Evolutionary conservation across 495 filamentous ascomycete genomes (phyloP).

Genomic region (Thermothielavioides terrestris): DNA sequence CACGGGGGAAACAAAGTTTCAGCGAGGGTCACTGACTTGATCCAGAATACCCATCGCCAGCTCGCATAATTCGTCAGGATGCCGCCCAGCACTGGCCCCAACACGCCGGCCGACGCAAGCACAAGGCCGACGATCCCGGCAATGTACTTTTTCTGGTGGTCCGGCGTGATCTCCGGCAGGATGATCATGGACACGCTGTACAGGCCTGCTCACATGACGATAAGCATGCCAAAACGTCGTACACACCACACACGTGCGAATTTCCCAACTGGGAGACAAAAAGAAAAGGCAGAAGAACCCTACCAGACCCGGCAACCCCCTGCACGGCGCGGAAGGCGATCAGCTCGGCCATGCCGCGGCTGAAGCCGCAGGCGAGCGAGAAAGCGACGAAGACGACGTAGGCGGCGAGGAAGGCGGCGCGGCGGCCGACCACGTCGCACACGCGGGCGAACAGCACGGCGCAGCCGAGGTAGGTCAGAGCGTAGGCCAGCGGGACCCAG

Average conservation of each 20-base stretch:
- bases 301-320: slow-evolving; percentile 39
- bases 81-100: slow-evolving; percentile 59
- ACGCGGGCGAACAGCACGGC: slow-evolving; percentile 42
- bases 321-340: slow-evolving; percentile 38
- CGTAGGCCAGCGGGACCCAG: slow-evolving; percentile 42
- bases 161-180: slow-evolving; percentile 42
- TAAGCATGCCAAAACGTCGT: neutral
- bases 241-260: too few relatives aligned
- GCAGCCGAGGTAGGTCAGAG: slow-evolving; percentile 36
- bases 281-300: slow-evolving; percentile 4
- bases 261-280: neutral
- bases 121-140: slow-evolving; percentile 24
- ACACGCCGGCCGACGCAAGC: slow-evolving; percentile 25
- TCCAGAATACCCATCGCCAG: slow-evolving; percentile 66
- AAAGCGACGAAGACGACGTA: slow-evolving; percentile 47
- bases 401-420: slow-evolving; percentile 37
- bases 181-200: slow-evolving; percentile 48
- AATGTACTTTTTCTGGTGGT: slow-evolving; percentile 26
- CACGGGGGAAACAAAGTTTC: slow-evolving; percentile 11
- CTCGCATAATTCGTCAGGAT: slow-evolving; percentile 48
- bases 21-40: too few relatives aligned
- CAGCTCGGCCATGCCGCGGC: slow-evolving; percentile 37
- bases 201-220: slow-evolving; percentile 7
- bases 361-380: slow-evolving; percentile 46
- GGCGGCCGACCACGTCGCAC: slow-evolving; percentile 46